Percentiles rank a stretch among this genome's conserved stretches.
These are phyloP conservation scores for Sinapis alba DNA, from an alignment of 441 rosid genomes.

Conservation along the genomic window DNA sequence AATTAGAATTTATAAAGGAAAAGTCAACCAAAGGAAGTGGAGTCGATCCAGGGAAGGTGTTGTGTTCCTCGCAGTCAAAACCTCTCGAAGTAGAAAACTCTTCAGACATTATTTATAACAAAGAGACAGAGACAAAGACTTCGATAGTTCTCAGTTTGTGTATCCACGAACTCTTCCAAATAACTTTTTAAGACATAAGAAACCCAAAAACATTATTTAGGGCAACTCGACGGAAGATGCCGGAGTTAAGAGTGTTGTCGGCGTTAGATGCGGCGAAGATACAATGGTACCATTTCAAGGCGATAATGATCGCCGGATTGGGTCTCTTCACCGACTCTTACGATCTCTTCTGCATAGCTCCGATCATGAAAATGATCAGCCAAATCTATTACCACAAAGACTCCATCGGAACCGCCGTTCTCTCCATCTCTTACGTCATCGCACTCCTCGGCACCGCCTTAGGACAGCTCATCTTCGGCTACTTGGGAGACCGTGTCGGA, in stretches of 20 bases:
- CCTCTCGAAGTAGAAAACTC: background rate
- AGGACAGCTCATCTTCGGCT: conserved; percentile 68
- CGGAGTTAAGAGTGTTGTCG: conserved; percentile 58
- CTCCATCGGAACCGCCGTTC: conserved; percentile 4
- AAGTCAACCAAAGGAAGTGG: conserved; percentile 32
- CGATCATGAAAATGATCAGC: conserved; percentile 53
- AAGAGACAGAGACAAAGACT: conserved; percentile 22
- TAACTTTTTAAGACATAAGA: background rate
- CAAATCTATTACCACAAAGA: conserved; percentile 53
- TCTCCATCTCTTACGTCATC: conserved; percentile 43
- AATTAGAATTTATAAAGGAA: background rate
- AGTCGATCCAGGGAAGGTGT: conserved; percentile 30
- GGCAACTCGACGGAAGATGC: conserved; percentile 7
- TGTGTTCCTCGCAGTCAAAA: conserved; percentile 32
- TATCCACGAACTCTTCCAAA: background rate
- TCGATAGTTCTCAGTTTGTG: conserved; percentile 12
- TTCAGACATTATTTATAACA: conserved; percentile 11
- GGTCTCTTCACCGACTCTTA: conserved; percentile 86
- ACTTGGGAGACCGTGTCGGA: conserved; percentile 64
- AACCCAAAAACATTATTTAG: background rate
- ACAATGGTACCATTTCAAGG: conserved; percentile 78
- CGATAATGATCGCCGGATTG: conserved; percentile 82
- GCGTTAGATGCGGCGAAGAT: conserved; percentile 69
- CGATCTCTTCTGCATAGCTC: conserved; percentile 78
- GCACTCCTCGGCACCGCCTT: conserved; percentile 61